These are phyloP conservation scores for Aspergillus caelatus DNA, from an alignment of 2,329 filamentous ascomycete genomes.

Conservation along the genomic window DNA sequence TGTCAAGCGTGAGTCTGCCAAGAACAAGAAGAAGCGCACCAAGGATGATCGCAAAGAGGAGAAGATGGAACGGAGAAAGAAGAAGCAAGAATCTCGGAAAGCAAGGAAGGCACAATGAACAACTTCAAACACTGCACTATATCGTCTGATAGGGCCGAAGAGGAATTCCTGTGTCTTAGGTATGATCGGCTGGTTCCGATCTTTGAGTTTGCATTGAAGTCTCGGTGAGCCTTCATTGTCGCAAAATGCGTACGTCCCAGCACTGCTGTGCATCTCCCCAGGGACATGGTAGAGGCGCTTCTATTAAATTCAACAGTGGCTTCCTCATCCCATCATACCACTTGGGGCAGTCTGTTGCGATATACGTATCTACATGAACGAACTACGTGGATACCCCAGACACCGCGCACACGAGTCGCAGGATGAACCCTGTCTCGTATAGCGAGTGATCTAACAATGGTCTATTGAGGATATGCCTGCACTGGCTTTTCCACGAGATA, in stretches of 20 bases:
- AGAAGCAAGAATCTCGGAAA: slow-evolving; percentile 46
- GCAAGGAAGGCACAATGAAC: slow-evolving; percentile 27
- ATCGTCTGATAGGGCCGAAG: not conserved
- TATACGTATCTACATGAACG: not conserved
- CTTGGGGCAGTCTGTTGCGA: not conserved
- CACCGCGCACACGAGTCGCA: not conserved
- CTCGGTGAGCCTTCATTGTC: not conserved
- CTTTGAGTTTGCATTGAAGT: not conserved
- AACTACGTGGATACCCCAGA: not conserved
- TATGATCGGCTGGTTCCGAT: slow-evolving; percentile 10
- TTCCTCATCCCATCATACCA: not conserved
- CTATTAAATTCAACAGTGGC: not conserved
- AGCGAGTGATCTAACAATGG: not conserved
- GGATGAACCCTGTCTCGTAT: not conserved
- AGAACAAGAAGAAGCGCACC: slow-evolving; percentile 31
- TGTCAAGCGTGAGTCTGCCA: slow-evolving; percentile 25
- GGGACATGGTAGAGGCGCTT: not conserved
- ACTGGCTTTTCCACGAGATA: not conserved
- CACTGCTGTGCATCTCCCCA: not conserved
- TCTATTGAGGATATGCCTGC: not conserved
- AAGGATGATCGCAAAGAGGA: slow-evolving; percentile 30
- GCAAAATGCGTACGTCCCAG: not conserved
- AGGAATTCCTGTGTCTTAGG: not conserved
- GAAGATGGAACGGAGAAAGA: slow-evolving; percentile 33
- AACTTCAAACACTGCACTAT: not conserved